These are phyloP conservation scores for Aspergillus jensenii DNA, from an alignment of 2,329 filamentous ascomycete genomes.

Conservation along the genomic window DNA sequence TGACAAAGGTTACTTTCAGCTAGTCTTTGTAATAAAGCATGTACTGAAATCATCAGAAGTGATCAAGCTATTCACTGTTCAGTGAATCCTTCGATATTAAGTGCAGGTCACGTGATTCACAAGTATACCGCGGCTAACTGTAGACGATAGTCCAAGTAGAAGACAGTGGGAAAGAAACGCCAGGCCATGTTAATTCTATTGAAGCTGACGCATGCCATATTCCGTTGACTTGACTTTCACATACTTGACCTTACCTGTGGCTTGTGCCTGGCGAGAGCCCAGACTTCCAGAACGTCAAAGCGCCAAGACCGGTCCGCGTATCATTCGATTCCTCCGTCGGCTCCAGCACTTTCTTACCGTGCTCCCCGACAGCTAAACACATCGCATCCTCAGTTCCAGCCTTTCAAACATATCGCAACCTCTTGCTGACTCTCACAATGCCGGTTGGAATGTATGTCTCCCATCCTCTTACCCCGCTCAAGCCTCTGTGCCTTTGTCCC, in stretches of 20 bases:
- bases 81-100: too few species aligned
- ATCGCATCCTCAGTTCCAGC: not conserved
- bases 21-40: not conserved
- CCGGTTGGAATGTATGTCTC: conserved; percentile 19
- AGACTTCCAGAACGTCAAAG: not conserved
- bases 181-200: not conserved
- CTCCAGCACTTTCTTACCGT: not conserved
- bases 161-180: not conserved
- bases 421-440: conserved; percentile 8
- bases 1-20: not conserved
- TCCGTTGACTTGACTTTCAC: not conserved
- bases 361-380: not conserved
- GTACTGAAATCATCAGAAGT: not conserved
- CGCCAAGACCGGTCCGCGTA: conserved; percentile 7
- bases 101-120: not conserved
- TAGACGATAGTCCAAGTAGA: not conserved
- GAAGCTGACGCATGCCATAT: not conserved
- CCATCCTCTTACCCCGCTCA: not conserved
- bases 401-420: not conserved
- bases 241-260: not conserved
- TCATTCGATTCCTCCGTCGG: not conserved
- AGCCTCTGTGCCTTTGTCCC: not conserved
- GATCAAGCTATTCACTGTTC: not conserved
- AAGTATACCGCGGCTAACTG: not conserved
- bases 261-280: not conserved